phyloP scores from a whole-genome alignment of 208 protist genomes.

The Crithidia thermophila region DNA sequence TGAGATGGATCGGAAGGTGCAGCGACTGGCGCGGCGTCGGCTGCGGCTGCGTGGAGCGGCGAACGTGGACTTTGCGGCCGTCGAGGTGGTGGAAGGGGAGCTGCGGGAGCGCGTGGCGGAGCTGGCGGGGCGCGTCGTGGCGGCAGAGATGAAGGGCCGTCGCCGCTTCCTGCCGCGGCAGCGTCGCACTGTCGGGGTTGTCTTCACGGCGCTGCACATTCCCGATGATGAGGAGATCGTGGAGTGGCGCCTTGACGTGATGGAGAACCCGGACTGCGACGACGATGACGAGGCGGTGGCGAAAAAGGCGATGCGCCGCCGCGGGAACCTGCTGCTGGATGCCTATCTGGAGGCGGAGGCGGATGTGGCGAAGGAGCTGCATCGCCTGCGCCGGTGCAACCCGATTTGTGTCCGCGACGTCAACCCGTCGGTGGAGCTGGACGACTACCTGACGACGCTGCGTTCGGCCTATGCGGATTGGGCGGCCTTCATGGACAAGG shows the following conservation, averaged over 20 bases:
- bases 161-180: slow-evolving; percentile 36
- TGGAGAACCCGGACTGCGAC: slow-evolving; percentile 29
- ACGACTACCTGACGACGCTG: slow-evolving; percentile 57
- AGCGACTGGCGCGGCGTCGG: slow-evolving; percentile 16
- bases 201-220: slow-evolving; percentile 39
- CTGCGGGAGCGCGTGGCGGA: slow-evolving; percentile 24
- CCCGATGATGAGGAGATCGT: slow-evolving; percentile 54
- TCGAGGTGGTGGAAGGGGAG: slow-evolving; percentile 37
- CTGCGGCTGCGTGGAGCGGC: background rate
- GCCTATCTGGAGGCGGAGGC: slow-evolving; percentile 41
- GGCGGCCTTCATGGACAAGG: slow-evolving; percentile 28
- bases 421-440: slow-evolving; percentile 54
- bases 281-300: slow-evolving; percentile 26
- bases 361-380: slow-evolving; percentile 35
- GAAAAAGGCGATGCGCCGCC: slow-evolving; percentile 38
- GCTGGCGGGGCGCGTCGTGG: slow-evolving; percentile 27
- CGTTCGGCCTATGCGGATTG: slow-evolving; percentile 50
- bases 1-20: slow-evolving; percentile 35
- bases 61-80: slow-evolving; percentile 12
- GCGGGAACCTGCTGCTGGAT: slow-evolving; percentile 34
- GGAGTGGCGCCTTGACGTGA: slow-evolving; percentile 39
- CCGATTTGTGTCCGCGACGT: slow-evolving; percentile 69
- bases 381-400: slow-evolving; percentile 45
- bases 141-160: slow-evolving; percentile 34
- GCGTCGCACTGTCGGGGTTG: slow-evolving; percentile 22